A percentile compares a stretch with the other conserved stretches of the same genome.
These are phyloP conservation scores for Phlyctochytrium bullatum DNA, from an alignment of 192 early-diverging fungal species.

Conservation along the genomic window DNA sequence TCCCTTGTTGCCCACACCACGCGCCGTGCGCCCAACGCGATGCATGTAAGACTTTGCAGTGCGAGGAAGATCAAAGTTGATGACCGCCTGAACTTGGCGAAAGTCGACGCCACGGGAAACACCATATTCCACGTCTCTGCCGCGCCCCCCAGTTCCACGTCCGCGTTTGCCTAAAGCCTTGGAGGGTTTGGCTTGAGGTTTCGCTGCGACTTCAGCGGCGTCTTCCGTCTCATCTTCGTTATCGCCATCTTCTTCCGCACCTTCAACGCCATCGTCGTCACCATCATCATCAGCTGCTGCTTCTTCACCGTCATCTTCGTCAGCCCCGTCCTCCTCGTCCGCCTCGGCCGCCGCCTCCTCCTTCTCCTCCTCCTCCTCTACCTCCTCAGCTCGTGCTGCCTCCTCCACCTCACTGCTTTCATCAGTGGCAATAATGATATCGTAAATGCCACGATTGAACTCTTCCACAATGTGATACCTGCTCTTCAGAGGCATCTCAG, in stretches of 20 bases:
- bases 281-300: constrained; percentile 6
- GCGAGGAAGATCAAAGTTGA: constrained; percentile 96
- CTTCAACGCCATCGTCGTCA: constrained; percentile 9
- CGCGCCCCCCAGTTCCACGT: too few species aligned
- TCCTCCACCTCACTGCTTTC: constrained; percentile 52
- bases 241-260: constrained; percentile 6
- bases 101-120: constrained; percentile 97
- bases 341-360: not conserved
- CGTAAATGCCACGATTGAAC: constrained; percentile 94
- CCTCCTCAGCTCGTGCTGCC: constrained; percentile 6
- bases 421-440: constrained; percentile 95
- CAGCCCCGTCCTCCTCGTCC: constrained; percentile 17
- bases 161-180: constrained; percentile 26
- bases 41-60: constrained; percentile 86
- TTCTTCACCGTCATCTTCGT: constrained; percentile 10
- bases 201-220: not conserved
- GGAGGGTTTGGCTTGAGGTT: not conserved
- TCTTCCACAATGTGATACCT: constrained; percentile 95
- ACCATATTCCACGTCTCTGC: constrained; percentile 85
- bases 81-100: constrained; percentile 83
- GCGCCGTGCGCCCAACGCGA: constrained; percentile 92
- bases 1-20: constrained; percentile 80
- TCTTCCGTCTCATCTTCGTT: constrained; percentile 14
- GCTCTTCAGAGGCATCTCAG: constrained; percentile 85
- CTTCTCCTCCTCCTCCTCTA: constrained; percentile 9